Percentiles rank a stretch among this genome's conserved stretches.
These are phyloP conservation scores for Metarhizium rileyi DNA, from an alignment of 2,329 filamentous ascomycete species.

Conservation along the genomic window DNA sequence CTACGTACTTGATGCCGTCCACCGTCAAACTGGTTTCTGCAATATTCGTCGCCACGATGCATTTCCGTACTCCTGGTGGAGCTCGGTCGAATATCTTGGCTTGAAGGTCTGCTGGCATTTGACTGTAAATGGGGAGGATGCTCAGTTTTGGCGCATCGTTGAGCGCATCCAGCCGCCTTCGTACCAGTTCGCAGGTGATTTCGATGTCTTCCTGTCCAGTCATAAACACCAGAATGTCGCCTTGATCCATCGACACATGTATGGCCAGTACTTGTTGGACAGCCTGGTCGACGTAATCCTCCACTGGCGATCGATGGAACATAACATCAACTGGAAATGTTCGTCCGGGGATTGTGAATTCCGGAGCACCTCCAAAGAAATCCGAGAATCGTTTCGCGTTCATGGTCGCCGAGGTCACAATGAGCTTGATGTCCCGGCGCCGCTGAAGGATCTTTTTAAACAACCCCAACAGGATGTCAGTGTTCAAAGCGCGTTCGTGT, in stretches of 20 bases:
- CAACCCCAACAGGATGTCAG: constrained; percentile 91
- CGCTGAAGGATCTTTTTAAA: constrained; percentile 95
- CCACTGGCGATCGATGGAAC: constrained; percentile 87
- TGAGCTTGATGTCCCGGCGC: constrained; percentile 84
- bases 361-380: constrained; percentile 91
- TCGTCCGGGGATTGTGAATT: constrained; percentile 90
- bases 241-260: constrained; percentile 85
- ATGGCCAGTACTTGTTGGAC: constrained; percentile 94
- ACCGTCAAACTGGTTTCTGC: constrained; percentile 96
- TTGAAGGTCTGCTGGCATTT: constrained; percentile 97
- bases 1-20: constrained; percentile 98
- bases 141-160: constrained; percentile 93
- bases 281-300: constrained; percentile 95
- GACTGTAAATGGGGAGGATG: constrained; percentile 96
- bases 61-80: constrained; percentile 82
- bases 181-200: constrained; percentile 85
- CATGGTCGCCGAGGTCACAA: constrained; percentile 98
- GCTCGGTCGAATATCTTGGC: constrained; percentile 96
- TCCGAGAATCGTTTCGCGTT: constrained; percentile 92
- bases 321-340: constrained; percentile 97
- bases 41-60: constrained; percentile 97
- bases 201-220: constrained; percentile 98
- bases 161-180: constrained; percentile 75
- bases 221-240: constrained; percentile 98
- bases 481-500: constrained; percentile 92